Evolutionary conservation across 768 basidiomycete species (phyloP).

Genomic region (Tephrocybe rancida): DNA sequence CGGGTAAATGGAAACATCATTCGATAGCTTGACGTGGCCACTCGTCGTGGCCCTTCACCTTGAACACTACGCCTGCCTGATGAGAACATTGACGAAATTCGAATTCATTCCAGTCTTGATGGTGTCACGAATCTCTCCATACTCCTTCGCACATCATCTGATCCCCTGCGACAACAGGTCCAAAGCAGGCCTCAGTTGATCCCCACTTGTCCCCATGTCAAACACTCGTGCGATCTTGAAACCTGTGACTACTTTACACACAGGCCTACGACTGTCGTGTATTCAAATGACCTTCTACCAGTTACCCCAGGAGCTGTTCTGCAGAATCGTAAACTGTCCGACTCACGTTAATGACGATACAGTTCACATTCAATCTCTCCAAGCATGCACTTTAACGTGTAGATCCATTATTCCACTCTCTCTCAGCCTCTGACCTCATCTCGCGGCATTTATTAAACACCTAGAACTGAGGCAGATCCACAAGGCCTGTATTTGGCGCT

Average conservation of each 20-base stretch:
- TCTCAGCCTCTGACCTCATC: constrained; percentile 9
- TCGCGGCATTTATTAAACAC: constrained; percentile 12
- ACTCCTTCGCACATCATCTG: too few species aligned
- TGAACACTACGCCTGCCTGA: too few species aligned
- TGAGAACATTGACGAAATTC: too few species aligned
- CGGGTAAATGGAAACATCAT: background rate
- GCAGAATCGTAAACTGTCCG: constrained; percentile 1
- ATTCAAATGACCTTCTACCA: too few species aligned
- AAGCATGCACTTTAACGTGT: constrained; percentile 10
- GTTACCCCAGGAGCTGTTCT: constrained; percentile 5
- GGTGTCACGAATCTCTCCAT: too few species aligned
- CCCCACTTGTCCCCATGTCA: too few species aligned
- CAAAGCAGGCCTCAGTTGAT: too few species aligned
- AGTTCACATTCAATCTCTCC: background rate
- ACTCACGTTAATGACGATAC: background rate
- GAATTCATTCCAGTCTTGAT: too few species aligned
- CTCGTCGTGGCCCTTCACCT: too few species aligned
- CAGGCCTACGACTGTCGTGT: background rate
- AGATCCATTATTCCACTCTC: constrained; percentile 2
- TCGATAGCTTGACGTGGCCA: background rate
- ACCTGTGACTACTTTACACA: background rate
- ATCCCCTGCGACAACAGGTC: too few species aligned
- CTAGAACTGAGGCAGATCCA: constrained; percentile 9
- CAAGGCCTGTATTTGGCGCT: constrained; percentile 14
- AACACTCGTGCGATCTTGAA: too few species aligned